Evolutionary conservation across 164 flowering plant genomes (phyloP).

Genomic region (Nymphaea colorata): DNA sequence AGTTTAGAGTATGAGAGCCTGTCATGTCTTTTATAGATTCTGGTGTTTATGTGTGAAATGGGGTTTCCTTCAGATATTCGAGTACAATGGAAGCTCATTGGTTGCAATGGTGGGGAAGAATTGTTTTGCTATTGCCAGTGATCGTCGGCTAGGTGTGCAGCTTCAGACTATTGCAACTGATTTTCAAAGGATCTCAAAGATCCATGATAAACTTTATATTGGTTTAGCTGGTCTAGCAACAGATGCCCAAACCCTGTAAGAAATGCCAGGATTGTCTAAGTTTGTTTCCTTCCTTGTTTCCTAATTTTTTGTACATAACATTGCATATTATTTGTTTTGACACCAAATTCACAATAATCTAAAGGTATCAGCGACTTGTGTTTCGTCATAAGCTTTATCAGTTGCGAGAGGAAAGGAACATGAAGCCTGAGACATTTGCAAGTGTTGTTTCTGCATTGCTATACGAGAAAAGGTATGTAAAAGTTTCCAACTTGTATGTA

Average conservation of each 20-base stretch:
- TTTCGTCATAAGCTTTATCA: conserved; percentile 85
- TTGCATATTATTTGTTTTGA: conserved; percentile 2
- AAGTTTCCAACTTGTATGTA: not conserved
- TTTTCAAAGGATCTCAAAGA: conserved; percentile 58
- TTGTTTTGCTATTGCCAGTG: conserved; percentile 92
- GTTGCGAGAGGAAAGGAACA: conserved; percentile 88
- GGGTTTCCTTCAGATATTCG: conserved; percentile 47
- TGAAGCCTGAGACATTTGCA: conserved; percentile 96
- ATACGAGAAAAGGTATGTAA: conserved; percentile 78
- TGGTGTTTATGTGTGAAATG: too few relatives aligned
- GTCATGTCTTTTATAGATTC: too few relatives aligned
- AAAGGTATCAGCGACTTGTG: conserved; percentile 75
- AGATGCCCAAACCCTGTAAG: conserved; percentile 85
- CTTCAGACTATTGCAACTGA: conserved; percentile 94
- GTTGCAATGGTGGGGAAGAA: conserved; percentile 98
- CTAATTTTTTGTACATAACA: not conserved
- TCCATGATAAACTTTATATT: conserved; percentile 65
- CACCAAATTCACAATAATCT: not conserved
- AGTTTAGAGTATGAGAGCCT: too few relatives aligned
- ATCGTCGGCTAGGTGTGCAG: conserved; percentile 88
- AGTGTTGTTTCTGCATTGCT: conserved; percentile 86
- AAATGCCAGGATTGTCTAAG: not conserved
- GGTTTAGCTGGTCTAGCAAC: conserved; percentile 91
- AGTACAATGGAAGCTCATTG: conserved; percentile 94
- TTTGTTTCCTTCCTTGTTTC: not conserved